A percentile compares a stretch with the other conserved stretches of the same genome.
Conservation (phyloP, 371 early-diverging fungal genomes). For the Scutellospora calospora region DNA sequence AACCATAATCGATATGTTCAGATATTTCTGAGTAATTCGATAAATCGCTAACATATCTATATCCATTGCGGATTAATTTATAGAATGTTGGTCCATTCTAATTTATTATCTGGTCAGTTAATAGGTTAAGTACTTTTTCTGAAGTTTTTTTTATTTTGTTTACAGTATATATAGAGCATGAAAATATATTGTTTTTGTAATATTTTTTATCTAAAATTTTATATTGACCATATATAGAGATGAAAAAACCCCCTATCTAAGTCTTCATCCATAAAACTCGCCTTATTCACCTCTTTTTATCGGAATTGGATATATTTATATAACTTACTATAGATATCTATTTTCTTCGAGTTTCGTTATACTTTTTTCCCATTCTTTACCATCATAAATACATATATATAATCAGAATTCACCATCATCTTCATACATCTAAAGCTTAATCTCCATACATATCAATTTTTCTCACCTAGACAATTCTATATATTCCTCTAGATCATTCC, state of each 20-base stretch:
- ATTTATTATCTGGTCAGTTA: slow-evolving; percentile 38
- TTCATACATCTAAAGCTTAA: no score
- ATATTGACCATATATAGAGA: no score
- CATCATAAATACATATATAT: background rate
- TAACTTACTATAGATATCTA: slow-evolving; percentile 15
- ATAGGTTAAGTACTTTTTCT: slow-evolving; percentile 38
- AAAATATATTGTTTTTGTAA: background rate
- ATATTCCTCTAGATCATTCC: no score
- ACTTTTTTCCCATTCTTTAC: no score
- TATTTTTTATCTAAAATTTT: no score
- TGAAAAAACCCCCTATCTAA: no score
- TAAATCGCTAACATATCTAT: slow-evolving; percentile 40
- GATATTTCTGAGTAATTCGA: slow-evolving; percentile 43
- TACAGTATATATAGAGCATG: slow-evolving; percentile 25
- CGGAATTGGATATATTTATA: no score
- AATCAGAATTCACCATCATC: no score
- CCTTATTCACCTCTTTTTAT: no score
- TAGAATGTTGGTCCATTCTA: slow-evolving; percentile 28
- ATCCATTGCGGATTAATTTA: slow-evolving; percentile 39
- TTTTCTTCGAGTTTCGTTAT: background rate
- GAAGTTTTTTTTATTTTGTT: slow-evolving; percentile 37
- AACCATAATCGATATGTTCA: slow-evolving; percentile 40
- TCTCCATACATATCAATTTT: no score
- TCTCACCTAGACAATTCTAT: no score
- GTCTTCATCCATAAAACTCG: no score